A percentile compares a stretch with the other conserved stretches of the same genome.
Conservation (phyloP, 441 rosid genomes). For the Manihot esculenta region DNA sequence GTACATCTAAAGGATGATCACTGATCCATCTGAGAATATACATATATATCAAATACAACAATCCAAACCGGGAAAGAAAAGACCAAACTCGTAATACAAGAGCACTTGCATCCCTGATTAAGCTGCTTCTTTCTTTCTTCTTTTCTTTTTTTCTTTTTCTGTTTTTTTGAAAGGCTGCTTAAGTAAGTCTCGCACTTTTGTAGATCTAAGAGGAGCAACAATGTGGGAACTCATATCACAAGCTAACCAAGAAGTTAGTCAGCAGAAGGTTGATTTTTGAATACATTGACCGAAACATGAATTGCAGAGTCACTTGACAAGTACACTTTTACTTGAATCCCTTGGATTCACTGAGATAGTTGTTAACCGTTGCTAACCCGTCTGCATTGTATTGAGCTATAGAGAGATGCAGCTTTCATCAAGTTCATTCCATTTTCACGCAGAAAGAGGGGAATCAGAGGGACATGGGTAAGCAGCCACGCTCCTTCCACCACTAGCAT, state of each 20-base stretch:
- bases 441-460: conserved; percentile 59
- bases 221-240: conserved; percentile 6
- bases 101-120: conserved; percentile 17
- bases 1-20: conserved; percentile 6
- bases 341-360: background rate
- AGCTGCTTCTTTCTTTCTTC: too few species aligned
- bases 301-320: conserved; percentile 41
- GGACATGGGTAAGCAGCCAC: conserved; percentile 64
- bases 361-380: background rate
- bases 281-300: conserved; percentile 26
- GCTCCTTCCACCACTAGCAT: conserved; percentile 31
- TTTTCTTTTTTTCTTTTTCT: too few species aligned
- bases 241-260: conserved; percentile 23
- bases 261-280: conserved; percentile 15
- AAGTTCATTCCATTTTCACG: conserved; percentile 31
- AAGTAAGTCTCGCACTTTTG: background rate
- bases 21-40: background rate
- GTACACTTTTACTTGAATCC: background rate
- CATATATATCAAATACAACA: conserved; percentile 1
- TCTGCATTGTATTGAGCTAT: background rate
- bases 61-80: background rate
- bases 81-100: background rate
- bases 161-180: too few species aligned
- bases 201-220: background rate
- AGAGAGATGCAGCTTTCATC: background rate